These are phyloP conservation scores for Globisporangium irregulare DNA, from an alignment of 352 stramenopile species.

Conservation along the genomic window DNA sequence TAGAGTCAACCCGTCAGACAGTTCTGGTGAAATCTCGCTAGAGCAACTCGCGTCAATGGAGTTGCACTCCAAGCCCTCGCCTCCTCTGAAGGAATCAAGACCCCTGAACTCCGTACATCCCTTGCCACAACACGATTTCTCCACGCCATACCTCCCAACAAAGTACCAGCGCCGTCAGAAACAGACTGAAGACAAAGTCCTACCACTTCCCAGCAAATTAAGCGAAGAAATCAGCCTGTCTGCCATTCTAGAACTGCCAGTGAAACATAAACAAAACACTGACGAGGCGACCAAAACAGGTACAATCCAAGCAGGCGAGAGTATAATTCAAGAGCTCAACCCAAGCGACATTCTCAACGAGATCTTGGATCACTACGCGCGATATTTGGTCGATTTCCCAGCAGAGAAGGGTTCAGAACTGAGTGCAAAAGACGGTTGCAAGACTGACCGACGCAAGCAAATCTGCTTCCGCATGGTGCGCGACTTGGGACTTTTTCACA, in stretches of 20 bases:
- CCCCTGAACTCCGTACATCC: neutral
- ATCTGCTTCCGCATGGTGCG: slow-evolving; percentile 42
- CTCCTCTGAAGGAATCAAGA: neutral
- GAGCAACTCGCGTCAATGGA: slow-evolving; percentile 17
- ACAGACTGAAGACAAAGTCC: too few relatives aligned
- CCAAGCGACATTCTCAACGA: neutral
- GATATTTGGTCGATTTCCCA: neutral
- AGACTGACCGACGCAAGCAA: slow-evolving; percentile 3
- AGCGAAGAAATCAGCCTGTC: slow-evolving; percentile 6
- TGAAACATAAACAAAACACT: neutral
- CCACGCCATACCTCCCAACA: neutral
- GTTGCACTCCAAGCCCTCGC: neutral
- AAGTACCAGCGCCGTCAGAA: neutral
- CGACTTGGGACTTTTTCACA: slow-evolving; percentile 50
- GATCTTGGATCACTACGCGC: slow-evolving; percentile 9
- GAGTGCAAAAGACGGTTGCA: neutral
- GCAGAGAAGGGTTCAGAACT: neutral
- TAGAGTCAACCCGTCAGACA: neutral
- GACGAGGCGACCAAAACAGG: neutral
- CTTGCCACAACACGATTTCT: neutral
- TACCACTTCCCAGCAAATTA: neutral
- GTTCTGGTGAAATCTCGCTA: slow-evolving; percentile 8
- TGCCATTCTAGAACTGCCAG: slow-evolving; percentile 11
- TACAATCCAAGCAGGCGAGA: neutral
- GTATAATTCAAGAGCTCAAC: neutral